Conservation (phyloP, 495 filamentous ascomycete species). For the Penicillium malachiteum region DNA sequence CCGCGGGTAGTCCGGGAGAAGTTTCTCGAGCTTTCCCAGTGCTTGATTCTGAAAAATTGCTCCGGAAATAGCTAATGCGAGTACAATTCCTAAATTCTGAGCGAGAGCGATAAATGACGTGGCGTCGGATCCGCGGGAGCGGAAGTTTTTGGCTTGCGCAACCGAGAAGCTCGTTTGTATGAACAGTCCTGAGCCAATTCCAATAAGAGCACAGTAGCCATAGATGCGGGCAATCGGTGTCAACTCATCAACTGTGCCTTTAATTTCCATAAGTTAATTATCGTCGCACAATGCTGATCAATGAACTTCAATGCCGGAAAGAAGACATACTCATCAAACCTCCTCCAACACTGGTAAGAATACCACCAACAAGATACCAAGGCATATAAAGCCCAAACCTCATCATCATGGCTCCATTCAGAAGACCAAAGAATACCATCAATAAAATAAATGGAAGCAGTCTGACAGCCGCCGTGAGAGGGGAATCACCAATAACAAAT, state of each 20-base stretch:
- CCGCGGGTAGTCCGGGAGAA: constrained; percentile 36
- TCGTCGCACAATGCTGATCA: too few relatives aligned
- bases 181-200: constrained; percentile 52
- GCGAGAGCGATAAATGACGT: constrained; percentile 54
- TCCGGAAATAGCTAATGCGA: constrained; percentile 58
- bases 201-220: constrained; percentile 43
- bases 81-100: constrained; percentile 52
- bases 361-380: constrained; percentile 53
- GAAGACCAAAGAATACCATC: constrained; percentile 44
- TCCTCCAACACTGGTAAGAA: constrained; percentile 48
- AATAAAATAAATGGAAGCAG: constrained; percentile 59
- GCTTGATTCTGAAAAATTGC: constrained; percentile 53
- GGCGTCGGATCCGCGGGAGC: constrained; percentile 38
- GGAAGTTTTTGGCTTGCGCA: constrained; percentile 45
- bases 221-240: constrained; percentile 3
- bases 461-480: constrained; percentile 51
- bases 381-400: constrained; percentile 56
- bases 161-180: constrained; percentile 55
- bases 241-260: constrained; percentile 13
- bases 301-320: background rate
- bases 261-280: background rate
- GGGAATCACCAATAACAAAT: constrained; percentile 50
- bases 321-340: constrained; percentile 45
- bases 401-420: constrained; percentile 52
- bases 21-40: constrained; percentile 5